phyloP scores from a whole-genome alignment of 2,329 filamentous ascomycete genomes.

The Epichloe baconii region DNA sequence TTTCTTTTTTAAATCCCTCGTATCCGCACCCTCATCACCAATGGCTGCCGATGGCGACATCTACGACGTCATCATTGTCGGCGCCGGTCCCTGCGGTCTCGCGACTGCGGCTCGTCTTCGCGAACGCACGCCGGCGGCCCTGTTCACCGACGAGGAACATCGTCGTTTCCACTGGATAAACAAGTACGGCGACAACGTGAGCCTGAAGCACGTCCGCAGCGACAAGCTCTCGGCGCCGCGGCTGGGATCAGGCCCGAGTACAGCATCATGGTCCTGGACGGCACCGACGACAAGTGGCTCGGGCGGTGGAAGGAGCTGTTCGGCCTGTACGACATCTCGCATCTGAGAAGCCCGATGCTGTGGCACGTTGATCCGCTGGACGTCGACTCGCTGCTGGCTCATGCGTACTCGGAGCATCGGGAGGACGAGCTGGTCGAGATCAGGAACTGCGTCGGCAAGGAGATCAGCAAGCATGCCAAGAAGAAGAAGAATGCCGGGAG shows the following conservation, averaged over 20 bases:
- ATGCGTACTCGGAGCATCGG: slow-evolving; percentile 47
- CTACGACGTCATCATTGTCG: slow-evolving; percentile 59
- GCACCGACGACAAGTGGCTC: slow-evolving; percentile 52
- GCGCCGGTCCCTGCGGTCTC: slow-evolving; percentile 63
- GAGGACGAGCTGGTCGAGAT: slow-evolving; percentile 57
- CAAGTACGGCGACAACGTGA: slow-evolving; percentile 47
- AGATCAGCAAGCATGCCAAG: slow-evolving; percentile 67
- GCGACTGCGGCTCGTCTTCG: slow-evolving; percentile 59
- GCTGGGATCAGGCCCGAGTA: slow-evolving; percentile 14
- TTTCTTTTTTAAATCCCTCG: background rate
- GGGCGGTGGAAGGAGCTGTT: slow-evolving; percentile 59
- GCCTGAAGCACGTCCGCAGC: slow-evolving; percentile 34
- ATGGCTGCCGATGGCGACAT: slow-evolving; percentile 17
- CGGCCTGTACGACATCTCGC: slow-evolving; percentile 51
- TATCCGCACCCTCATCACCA: background rate
- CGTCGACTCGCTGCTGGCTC: slow-evolving; percentile 58
- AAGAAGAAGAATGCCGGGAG: slow-evolving; percentile 43
- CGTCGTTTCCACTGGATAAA: slow-evolving; percentile 68
- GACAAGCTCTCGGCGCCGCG: slow-evolving; percentile 15
- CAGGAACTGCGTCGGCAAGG: slow-evolving; percentile 61
- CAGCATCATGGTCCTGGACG: slow-evolving; percentile 53
- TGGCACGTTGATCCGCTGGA: slow-evolving; percentile 70
- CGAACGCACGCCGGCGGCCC: slow-evolving; percentile 60
- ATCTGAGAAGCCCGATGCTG: slow-evolving; percentile 69
- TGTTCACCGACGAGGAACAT: slow-evolving; percentile 76